phyloP scores from a whole-genome alignment of 2,329 filamentous ascomycete species.

The Cryphonectria japonica region DNA sequence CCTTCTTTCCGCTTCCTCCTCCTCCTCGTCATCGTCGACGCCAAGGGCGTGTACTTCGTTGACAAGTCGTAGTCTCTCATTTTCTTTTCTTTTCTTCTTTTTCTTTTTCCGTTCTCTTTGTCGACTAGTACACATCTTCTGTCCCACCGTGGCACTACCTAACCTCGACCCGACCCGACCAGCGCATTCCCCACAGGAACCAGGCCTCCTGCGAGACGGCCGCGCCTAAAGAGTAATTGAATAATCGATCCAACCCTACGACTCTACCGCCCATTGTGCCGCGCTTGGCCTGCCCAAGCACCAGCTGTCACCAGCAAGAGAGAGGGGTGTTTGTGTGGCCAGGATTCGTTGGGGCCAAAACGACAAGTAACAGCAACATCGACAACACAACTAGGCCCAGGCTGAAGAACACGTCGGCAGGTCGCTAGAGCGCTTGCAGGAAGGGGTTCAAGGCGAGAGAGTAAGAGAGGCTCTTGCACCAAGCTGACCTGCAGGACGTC shows the following conservation, averaged over 20 bases:
- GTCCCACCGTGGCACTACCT: background rate
- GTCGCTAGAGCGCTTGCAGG: background rate
- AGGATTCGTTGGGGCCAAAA: constrained; percentile 6
- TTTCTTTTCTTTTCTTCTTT: background rate
- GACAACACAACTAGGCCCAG: background rate
- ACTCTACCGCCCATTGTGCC: background rate
- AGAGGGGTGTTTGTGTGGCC: background rate
- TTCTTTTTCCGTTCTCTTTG: background rate
- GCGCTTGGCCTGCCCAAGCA: constrained; percentile 3
- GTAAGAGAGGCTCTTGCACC: background rate
- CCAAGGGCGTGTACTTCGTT: constrained; percentile 8
- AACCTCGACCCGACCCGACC: background rate
- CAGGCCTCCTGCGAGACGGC: constrained; percentile 9
- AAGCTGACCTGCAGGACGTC: constrained; percentile 4
- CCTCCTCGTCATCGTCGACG: constrained; percentile 4
- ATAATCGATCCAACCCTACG: constrained; percentile 10
- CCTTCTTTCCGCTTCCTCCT: background rate
- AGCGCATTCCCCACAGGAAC: background rate
- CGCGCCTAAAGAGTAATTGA: constrained; percentile 15
- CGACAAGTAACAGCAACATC: constrained; percentile 5
- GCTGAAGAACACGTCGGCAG: constrained; percentile 12
- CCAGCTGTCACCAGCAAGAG: constrained; percentile 14
- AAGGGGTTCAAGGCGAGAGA: background rate
- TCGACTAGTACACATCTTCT: background rate
- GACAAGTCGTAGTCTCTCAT: constrained; percentile 3